A percentile compares a stretch with the other conserved stretches of the same genome.
Conservation (phyloP, 1,284 basidiomycete genomes). For the Trichosporon coremiiforme region DNA sequence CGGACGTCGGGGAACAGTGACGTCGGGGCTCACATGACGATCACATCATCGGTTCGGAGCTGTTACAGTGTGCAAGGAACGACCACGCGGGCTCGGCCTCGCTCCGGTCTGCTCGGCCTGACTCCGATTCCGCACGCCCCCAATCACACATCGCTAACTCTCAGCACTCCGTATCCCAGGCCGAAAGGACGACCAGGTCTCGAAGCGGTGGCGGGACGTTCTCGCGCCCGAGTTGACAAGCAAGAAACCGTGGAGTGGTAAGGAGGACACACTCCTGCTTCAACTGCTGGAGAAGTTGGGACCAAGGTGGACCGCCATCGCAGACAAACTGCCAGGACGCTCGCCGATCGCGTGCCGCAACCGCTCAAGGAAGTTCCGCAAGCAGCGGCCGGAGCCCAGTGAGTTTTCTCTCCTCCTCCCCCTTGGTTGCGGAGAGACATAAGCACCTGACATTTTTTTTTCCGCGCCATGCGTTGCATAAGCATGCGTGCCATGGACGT, state of each 20-base stretch:
- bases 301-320: conserved; percentile 35
- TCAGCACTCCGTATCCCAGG: conserved; percentile 36
- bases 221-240: conserved; percentile 32
- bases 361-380: conserved; percentile 26
- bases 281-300: conserved; percentile 32
- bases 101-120: no score
- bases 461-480: not conserved
- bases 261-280: conserved; percentile 34
- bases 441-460: no score
- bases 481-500: no score
- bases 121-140: not conserved
- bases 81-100: no score
- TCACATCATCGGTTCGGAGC: not conserved
- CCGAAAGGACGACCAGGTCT: conserved; percentile 37
- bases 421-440: no score
- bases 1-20: not conserved
- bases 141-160: not conserved
- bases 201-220: conserved; percentile 39
- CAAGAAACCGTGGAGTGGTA: conserved; percentile 32
- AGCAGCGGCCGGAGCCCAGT: not conserved
- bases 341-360: conserved; percentile 35
- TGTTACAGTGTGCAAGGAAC: not conserved
- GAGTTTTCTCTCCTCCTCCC: not conserved
- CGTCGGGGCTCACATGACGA: not conserved
- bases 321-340: conserved; percentile 33